A percentile compares a stretch with the other conserved stretches of the same genome.
These are phyloP conservation scores for Exutisphaerella laricina DNA, from an alignment of 2,329 filamentous ascomycete genomes.

Conservation along the genomic window DNA sequence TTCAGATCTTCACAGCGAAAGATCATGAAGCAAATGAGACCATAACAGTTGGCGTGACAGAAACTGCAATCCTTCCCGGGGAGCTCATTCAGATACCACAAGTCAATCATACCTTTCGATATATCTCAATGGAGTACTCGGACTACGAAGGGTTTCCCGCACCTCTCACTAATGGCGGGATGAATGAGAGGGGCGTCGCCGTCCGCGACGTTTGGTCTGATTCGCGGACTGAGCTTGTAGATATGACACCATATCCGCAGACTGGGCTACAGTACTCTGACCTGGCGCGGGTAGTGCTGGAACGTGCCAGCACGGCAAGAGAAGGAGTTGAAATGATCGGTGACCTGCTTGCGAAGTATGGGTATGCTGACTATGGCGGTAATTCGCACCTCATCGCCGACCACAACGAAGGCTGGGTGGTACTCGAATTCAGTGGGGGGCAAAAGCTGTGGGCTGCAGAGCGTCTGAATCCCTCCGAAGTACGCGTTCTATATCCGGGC, in stretches of 20 bases:
- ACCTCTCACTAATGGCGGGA: constrained; percentile 42
- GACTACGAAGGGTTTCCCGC: constrained; percentile 42
- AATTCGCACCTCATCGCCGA: constrained; percentile 43
- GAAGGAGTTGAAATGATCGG: constrained; percentile 43
- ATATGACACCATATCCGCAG: constrained; percentile 40
- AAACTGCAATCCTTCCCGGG: constrained; percentile 37
- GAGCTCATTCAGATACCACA: constrained; percentile 33
- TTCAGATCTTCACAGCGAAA: constrained; percentile 41
- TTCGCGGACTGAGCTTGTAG: constrained; percentile 37
- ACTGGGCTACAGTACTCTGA: constrained; percentile 40
- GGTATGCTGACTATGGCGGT: constrained; percentile 41
- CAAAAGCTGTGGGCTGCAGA: constrained; percentile 35
- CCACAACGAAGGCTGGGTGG: constrained; percentile 34
- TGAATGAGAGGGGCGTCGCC: constrained; percentile 40
- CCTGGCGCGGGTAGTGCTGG: constrained; percentile 38
- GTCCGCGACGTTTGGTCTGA: constrained; percentile 42
- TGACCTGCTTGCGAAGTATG: constrained; percentile 36
- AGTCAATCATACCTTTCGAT: constrained; percentile 32
- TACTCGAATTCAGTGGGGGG: constrained; percentile 34
- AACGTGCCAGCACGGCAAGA: constrained; percentile 38
- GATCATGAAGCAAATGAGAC: constrained; percentile 40
- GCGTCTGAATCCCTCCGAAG: constrained; percentile 29
- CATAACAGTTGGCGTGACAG: constrained; percentile 40
- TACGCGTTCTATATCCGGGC: constrained; percentile 34
- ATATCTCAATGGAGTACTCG: constrained; percentile 36